A percentile compares a stretch with the other conserved stretches of the same genome.
Conservation (phyloP, 129 eudicot species). For the Cynara cardunculus region DNA sequence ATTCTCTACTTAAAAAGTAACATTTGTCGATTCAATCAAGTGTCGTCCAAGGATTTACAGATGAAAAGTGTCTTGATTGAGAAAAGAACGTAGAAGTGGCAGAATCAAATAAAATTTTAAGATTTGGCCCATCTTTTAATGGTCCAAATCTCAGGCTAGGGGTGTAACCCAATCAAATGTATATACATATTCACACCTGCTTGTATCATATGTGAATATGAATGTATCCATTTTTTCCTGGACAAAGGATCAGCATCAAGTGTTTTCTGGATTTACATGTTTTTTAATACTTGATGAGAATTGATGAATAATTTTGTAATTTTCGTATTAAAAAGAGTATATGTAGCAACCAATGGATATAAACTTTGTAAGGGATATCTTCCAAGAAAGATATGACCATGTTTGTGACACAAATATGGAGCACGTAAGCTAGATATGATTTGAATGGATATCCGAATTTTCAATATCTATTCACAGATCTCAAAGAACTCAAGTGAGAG, state of each 20-base stretch:
- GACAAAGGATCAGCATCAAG: too few relatives aligned
- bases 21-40: background rate
- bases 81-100: background rate
- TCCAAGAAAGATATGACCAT: background rate
- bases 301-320: background rate
- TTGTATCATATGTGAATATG: background rate
- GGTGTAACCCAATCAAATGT: background rate
- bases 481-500: background rate
- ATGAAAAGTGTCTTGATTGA: background rate
- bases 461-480: background rate
- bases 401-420: background rate
- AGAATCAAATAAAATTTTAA: background rate
- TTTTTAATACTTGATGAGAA: background rate
- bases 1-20: background rate
- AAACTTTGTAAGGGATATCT: too few relatives aligned
- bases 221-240: background rate
- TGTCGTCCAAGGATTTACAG: background rate
- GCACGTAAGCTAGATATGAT: background rate
- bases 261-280: background rate
- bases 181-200: background rate
- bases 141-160: too few relatives aligned
- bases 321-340: background rate
- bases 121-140: background rate
- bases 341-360: background rate
- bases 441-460: background rate